Base-by-base conservation (phyloP, 306 rosid species). In the Alnus rubra region DNA sequence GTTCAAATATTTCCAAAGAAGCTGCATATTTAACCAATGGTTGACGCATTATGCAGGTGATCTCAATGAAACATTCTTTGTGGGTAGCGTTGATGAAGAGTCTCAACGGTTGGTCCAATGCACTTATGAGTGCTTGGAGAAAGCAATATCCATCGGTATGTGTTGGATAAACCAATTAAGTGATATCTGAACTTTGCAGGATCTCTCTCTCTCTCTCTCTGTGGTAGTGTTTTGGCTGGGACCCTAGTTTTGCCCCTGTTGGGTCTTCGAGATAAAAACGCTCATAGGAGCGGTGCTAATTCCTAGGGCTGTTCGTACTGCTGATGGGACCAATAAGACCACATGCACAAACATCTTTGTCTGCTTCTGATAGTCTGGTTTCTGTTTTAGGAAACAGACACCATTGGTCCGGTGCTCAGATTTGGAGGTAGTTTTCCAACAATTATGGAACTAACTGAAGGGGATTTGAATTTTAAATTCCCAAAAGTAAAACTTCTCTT, bases 1-100 rank as follows among this genome's bases (percentile, higher is more conserved):
- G 23, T 72, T 30, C 33, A 55, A 60, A 49, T 28, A 56, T 72
- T 39, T 33, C 63, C 67, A 15, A 58, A 60, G 73, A 52, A 63
- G 39, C 23, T 71, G 48, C 14, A 31, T 51, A 9, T 37, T 30
- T 74, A 74, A 75, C 49, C 71, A 23, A 33, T 55, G 12, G 73
- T 53, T 51, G 79, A 72, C 73, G 83, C 72, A 54, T 78, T 67
- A 51, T 82, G 70, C 88, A 95, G 99, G 88, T 84, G 99, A 95
- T 91, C 96, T 95, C 62, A 95, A 95, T 76, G 99, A 93, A 63
- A 95, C 99, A 50, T 93, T 87, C 91, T 95, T 93, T 42, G 98
- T 95, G 81, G 99, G 99, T 80, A 93, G 91, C 78, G 96, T 95
- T 78, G 94, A 93, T 45, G 97, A 95, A 81, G 99, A 91, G 85